phyloP scores from a whole-genome alignment of 176 grass and related monocot genomes.

The Lolium multiflorum region DNA sequence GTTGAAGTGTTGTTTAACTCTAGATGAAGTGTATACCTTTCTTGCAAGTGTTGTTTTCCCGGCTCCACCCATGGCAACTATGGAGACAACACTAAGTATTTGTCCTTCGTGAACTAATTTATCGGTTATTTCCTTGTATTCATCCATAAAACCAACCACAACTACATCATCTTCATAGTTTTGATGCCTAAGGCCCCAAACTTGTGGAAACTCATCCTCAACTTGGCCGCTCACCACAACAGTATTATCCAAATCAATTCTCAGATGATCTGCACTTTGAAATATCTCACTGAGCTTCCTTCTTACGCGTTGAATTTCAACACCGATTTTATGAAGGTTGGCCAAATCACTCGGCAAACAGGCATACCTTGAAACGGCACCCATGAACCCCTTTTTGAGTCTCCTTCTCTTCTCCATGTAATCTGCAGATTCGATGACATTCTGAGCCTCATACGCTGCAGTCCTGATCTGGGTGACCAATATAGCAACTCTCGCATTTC shows the following conservation, averaged over 20 bases:
- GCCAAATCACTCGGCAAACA: background rate
- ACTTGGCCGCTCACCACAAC: too few species aligned
- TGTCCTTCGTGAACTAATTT: background rate
- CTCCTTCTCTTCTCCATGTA: background rate
- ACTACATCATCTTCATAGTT: background rate
- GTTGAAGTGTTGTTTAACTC: background rate
- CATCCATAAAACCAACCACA: background rate
- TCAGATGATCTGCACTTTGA: background rate
- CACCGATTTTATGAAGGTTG: background rate
- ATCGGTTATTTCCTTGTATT: background rate
- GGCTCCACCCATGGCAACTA: slow-evolving; percentile 31
- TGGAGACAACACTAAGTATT: slow-evolving; percentile 5
- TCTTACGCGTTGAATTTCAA: background rate
- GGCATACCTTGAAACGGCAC: slow-evolving; percentile 17
- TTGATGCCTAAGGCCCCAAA: background rate
- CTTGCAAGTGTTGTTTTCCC: slow-evolving; percentile 36
- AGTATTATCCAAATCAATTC: background rate
- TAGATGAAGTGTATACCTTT: background rate
- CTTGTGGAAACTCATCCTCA: background rate
- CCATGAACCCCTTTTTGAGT: background rate
- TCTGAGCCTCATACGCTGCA: slow-evolving; percentile 21
- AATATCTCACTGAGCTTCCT: background rate
- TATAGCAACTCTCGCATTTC: background rate
- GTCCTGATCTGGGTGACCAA: slow-evolving; percentile 24
- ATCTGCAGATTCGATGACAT: background rate